Conservation (phyloP, 331 rosid species). For the Pyracantha coccinea region DNA sequence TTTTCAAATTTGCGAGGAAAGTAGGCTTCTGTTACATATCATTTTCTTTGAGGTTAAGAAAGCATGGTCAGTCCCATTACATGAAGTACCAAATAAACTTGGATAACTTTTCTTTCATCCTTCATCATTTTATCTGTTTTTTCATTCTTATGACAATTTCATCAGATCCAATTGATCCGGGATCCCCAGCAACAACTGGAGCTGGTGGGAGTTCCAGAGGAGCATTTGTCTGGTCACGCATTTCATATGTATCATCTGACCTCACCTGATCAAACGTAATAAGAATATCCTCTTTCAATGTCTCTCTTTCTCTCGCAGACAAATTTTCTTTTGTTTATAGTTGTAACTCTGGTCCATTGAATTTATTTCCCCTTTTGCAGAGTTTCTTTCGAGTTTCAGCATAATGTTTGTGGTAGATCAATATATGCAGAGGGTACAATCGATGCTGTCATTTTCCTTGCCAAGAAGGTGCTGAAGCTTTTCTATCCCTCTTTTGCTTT, state of each 20-base stretch:
- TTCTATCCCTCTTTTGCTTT: constrained; percentile 2
- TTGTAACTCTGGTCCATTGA: background rate
- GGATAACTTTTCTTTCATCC: background rate
- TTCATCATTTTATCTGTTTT: background rate
- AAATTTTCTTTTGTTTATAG: background rate
- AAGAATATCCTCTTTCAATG: constrained; percentile 5
- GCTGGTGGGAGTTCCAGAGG: constrained; percentile 91
- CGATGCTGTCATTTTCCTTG: constrained; percentile 77
- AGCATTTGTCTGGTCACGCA: constrained; percentile 81
- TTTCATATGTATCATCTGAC: constrained; percentile 86
- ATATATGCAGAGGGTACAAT: constrained; percentile 93
- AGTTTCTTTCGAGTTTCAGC: constrained; percentile 94
- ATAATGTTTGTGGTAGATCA: constrained; percentile 91
- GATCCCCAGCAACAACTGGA: constrained; percentile 73
- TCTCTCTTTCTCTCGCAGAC: constrained; percentile 3
- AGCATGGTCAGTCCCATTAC: background rate
- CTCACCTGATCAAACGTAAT: constrained; percentile 81
- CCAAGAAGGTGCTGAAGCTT: constrained; percentile 58
- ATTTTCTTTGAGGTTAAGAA: background rate
- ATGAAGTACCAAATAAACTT: background rate
- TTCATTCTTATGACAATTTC: constrained; percentile 6
- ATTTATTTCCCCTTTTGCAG: constrained; percentile 29
- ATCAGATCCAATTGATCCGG: constrained; percentile 74
- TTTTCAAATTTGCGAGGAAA: background rate
- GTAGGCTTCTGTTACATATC: background rate